A percentile compares a stretch with the other conserved stretches of the same genome.
phyloP scores from a whole-genome alignment of 148 eudicot genomes.

The Nepenthes mirabilis region DNA sequence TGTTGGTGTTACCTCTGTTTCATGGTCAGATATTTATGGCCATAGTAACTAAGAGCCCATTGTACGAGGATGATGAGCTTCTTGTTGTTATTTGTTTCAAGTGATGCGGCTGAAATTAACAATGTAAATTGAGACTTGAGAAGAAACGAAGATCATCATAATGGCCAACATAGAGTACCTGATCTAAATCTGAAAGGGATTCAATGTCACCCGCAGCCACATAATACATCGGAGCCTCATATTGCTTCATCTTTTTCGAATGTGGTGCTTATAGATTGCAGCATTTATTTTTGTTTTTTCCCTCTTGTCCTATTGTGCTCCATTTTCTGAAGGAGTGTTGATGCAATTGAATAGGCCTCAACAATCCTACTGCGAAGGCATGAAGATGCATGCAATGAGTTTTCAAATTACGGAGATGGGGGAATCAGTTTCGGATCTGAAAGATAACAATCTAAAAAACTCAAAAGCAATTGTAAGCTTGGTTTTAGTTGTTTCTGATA shows the following conservation, averaged over 20 bases:
- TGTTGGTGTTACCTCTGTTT: constrained; percentile 73
- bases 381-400: constrained; percentile 11
- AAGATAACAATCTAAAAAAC: constrained; percentile 21
- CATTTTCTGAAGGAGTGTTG: constrained; percentile 15
- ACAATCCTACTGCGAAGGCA: constrained; percentile 34
- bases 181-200: constrained; percentile 30
- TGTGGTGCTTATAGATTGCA: constrained; percentile 51
- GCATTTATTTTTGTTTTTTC: constrained; percentile 2
- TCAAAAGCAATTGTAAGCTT: constrained; percentile 36
- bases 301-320: constrained; percentile 1
- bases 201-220: constrained; percentile 54
- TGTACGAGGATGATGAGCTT: too few relatives aligned
- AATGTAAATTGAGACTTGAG: constrained; percentile 15
- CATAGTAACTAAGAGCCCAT: too few relatives aligned
- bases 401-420: constrained; percentile 19
- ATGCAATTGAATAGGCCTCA: constrained; percentile 42
- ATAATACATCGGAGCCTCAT: constrained; percentile 40
- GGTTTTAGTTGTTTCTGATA: neutral
- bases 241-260: constrained; percentile 61
- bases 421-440: constrained; percentile 14
- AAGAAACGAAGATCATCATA: constrained; percentile 13
- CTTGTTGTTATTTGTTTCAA: too few relatives aligned
- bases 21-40: too few relatives aligned
- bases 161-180: constrained; percentile 18
- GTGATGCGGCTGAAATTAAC: constrained; percentile 61